phyloP scores from a whole-genome alignment of 2,329 filamentous ascomycete genomes.

The Colletotrichum sp. region DNA sequence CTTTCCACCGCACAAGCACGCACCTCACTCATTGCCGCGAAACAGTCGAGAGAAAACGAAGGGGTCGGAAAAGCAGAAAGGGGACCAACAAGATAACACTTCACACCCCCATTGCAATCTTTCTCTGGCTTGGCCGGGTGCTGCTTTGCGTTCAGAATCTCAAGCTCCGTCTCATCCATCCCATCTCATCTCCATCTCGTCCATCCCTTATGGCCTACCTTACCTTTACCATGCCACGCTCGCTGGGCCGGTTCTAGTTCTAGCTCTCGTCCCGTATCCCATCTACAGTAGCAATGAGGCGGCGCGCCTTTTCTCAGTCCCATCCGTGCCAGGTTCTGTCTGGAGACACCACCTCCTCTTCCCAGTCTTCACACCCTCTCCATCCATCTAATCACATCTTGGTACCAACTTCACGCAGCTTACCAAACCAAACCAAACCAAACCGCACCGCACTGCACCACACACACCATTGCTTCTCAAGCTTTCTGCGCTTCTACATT shows the following conservation, averaged over 20 bases:
- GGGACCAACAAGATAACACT: neutral
- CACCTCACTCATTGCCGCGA: neutral
- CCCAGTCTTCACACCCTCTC: neutral
- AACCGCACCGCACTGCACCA: neutral
- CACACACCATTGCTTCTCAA: neutral
- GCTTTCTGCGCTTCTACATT: constrained; percentile 13
- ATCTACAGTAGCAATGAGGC: neutral
- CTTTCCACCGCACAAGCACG: neutral
- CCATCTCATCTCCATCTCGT: neutral
- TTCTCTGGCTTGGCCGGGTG: neutral
- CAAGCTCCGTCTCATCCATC: constrained; percentile 1
- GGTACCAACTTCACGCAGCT: neutral
- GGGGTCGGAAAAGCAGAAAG: neutral
- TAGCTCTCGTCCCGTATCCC: neutral
- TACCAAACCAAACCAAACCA: neutral
- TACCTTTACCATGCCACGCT: neutral
- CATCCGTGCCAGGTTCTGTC: neutral
- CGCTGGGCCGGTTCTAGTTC: neutral
- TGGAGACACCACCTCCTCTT: neutral
- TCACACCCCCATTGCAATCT: constrained; percentile 1
- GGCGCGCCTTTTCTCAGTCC: neutral
- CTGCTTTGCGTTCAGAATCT: neutral
- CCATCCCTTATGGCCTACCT: neutral
- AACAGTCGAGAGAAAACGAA: constrained; percentile 1
- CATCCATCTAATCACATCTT: neutral